Base-by-base conservation (phyloP, 805 yeast species). In the Metschnikowia orientalis region DNA sequence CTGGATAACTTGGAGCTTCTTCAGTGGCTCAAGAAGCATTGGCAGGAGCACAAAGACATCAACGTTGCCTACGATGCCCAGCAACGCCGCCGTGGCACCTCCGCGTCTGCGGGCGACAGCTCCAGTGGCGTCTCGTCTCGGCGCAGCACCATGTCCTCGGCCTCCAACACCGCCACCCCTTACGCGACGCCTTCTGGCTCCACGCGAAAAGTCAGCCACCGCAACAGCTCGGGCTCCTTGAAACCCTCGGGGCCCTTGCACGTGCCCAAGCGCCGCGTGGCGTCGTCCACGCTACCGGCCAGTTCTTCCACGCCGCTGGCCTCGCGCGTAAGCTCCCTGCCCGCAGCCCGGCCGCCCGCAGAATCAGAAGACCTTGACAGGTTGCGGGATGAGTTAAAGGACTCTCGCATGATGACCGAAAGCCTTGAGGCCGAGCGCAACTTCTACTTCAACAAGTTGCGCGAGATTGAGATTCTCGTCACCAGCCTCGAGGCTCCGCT, bases 1-100 rank as follows among this genome's bases (percentile, higher is more conserved):
- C 98, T 92, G 57, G 97, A 90, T 53, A 92, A 92, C 57, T 70
- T 92, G 49, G 97, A 89, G 61, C 83, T 92, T 50, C 63, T 89
- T 43, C 99, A 92, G 61, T 92, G 96, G 96, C 69, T 87, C 51
- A 80, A 84, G 52, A 73, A 73, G 49, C 79, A 68, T 50, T 90
- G 97, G 97, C 68, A 70, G 41, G 90, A 83, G 33, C 70, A 77
- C 50, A 79, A 74, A 52, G 81, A 80, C 36, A 80, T 79, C 35
- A 69, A 73, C 21, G 73, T 63, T 4, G 34, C 18, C 5, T 89
- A 89, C 51, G 94, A 89, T 56, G 77, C 96, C 1, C 56, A 57
- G 9, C 38, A 54, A 4, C 45, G 57, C 27, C 51, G 68, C 27
- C 19, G 23, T 8, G 36, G 36, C 18, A 14, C 29, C 12, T 25